Percentiles rank a stretch among this genome's conserved stretches.
Conservation (phyloP, 2,329 filamentous ascomycete genomes). For the Stagonosporopsis rhizophila region DNA sequence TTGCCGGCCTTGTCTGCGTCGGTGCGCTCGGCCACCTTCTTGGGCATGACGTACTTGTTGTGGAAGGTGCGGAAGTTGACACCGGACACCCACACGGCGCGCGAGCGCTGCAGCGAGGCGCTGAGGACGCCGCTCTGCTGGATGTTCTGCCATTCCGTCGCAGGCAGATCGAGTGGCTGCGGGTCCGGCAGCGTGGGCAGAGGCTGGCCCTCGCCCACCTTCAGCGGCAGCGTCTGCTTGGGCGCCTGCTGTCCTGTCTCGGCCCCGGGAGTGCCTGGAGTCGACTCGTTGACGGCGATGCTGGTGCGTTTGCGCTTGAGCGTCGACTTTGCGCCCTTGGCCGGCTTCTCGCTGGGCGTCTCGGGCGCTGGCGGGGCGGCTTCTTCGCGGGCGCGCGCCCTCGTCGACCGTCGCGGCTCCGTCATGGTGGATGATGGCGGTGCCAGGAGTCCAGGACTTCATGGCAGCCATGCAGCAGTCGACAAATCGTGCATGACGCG, state of each 20-base stretch:
- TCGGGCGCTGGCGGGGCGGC: constrained; percentile 33
- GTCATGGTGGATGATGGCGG: constrained; percentile 31
- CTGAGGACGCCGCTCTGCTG: constrained; percentile 78
- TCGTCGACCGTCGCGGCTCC: constrained; percentile 47
- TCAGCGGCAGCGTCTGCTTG: constrained; percentile 62
- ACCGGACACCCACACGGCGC: constrained; percentile 56
- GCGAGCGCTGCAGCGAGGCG: constrained; percentile 76
- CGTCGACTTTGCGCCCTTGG: constrained; percentile 35
- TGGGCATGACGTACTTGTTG: constrained; percentile 45
- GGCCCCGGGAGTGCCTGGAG: constrained; percentile 33
- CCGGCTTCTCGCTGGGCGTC: constrained; percentile 36
- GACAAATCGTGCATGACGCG: constrained; percentile 11
- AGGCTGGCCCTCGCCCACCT: constrained; percentile 69
- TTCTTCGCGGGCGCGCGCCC: constrained; percentile 46
- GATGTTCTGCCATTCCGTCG: constrained; percentile 74
- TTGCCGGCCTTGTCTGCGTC: constrained; percentile 64
- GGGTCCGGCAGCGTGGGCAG: constrained; percentile 73
- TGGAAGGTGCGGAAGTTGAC: constrained; percentile 50
- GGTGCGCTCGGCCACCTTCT: constrained; percentile 62
- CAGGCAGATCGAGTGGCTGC: constrained; percentile 68
- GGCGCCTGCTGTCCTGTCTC: constrained; percentile 24
- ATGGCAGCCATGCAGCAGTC: not conserved
- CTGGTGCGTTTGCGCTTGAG: constrained; percentile 46
- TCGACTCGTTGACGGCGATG: constrained; percentile 32
- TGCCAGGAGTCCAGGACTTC: not conserved